Evolutionary conservation across 257 asterid species (phyloP), one percentile per base, ranked within the genome.

Genomic region (Nicotiana attenuata): DNA sequence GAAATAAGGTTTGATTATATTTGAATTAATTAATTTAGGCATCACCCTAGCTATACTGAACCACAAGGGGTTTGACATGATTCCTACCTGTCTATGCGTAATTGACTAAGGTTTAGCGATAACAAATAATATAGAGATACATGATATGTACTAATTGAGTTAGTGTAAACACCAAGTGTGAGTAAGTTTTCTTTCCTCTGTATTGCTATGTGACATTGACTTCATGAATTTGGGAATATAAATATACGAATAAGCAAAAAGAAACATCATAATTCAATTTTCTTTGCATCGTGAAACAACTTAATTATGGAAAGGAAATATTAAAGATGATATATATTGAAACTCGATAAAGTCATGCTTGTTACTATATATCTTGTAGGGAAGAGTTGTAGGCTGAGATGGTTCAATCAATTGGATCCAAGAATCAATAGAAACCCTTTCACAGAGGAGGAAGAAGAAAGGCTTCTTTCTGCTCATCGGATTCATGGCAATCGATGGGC

Each of bases 381-480:
- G 5, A 90, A 89, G 68, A 90, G 93, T 45, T 90, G 93, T 64
- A 89, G 93, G 60, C 76, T 90, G 85, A 89, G 93, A 86, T 89
- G 93, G 93, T 82, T 87, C 7, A 90, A 89, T 66, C 93, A 89
- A 41, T 83, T 89, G 14, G 92, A 90, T 84, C 93, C 93, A 7
- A 89, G 86, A 71, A 87, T 89, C 33, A 87, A 86, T 68, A 85
- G 86, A 76, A 82, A 78, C 29, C 90, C 91, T 0, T 89, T 90
- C 80, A 87, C 88, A 0, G 87, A 86, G 47, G 93, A 87, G 66
- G 93, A 90, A 5, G 92, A 89, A 71, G 83, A 69, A 56, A 86
- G 85, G 47, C 79, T 89, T 20, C 52, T 85, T 81, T 91, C 82
- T 14, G 87, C 90, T n/a, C 93, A 90, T 45, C 56, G 85, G 10